Percentiles rank a stretch among this genome's conserved stretches.
phyloP scores from a whole-genome alignment of 768 basidiomycete species.

The Leccinum ochraceum region DNA sequence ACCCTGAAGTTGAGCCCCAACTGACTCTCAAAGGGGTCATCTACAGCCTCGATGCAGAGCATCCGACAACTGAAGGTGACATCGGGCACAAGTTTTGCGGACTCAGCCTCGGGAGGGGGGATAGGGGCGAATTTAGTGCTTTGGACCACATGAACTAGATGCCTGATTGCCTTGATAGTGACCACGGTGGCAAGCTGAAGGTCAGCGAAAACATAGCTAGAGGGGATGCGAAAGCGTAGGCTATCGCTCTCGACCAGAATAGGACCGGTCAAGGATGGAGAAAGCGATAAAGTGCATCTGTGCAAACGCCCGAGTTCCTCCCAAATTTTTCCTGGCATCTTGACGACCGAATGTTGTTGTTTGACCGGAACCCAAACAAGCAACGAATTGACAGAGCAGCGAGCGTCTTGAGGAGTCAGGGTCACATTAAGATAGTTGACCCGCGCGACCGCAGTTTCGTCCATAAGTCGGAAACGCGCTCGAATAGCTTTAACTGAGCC shows the following conservation, averaged over 20 bases:
- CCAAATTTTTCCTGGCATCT: constrained; percentile 51
- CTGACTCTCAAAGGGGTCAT: constrained; percentile 81
- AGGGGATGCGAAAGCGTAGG: constrained; percentile 76
- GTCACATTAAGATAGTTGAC: constrained; percentile 27
- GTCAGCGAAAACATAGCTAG: constrained; percentile 72
- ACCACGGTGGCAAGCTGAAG: constrained; percentile 71
- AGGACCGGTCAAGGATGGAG: constrained; percentile 32
- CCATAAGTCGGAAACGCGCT: constrained; percentile 47
- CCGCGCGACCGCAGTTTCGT: constrained; percentile 46
- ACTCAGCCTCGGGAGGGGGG: constrained; percentile 67
- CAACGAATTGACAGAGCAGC: constrained; percentile 43
- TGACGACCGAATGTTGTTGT: constrained; percentile 36
- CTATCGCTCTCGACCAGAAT: constrained; percentile 62
- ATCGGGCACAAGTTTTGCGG: constrained; percentile 68
- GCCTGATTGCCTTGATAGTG: constrained; percentile 71
- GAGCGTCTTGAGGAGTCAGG: constrained; percentile 21
- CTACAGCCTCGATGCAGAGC: constrained; percentile 75
- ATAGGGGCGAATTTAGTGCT: constrained; percentile 53
- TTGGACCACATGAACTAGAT: constrained; percentile 59
- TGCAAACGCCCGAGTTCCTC: constrained; percentile 70
- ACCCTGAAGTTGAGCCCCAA: constrained; percentile 74
- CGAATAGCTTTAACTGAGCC: constrained; percentile 47
- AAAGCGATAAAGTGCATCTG: constrained; percentile 46
- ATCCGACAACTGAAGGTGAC: constrained; percentile 58
- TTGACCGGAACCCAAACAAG: constrained; percentile 58